Evolutionary conservation across 2,329 filamentous ascomycete genomes (phyloP).

Genomic region (Thielaviopsis punctulata): DNA sequence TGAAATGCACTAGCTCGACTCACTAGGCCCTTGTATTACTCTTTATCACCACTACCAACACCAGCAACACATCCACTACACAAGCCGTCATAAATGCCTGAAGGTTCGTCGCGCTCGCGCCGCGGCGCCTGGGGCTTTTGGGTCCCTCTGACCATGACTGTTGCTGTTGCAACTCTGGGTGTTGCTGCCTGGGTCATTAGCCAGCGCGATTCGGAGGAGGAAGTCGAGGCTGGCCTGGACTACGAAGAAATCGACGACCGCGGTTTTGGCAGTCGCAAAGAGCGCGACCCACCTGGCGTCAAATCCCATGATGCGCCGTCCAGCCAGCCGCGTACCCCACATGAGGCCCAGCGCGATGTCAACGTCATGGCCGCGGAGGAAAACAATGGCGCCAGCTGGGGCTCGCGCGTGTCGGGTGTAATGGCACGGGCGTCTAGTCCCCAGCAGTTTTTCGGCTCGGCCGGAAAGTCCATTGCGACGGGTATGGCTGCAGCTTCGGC

Average conservation of each 20-base stretch:
- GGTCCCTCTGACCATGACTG: constrained; percentile 73
- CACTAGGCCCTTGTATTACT: background rate
- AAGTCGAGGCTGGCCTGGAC: constrained; percentile 36
- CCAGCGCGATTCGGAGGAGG: constrained; percentile 62
- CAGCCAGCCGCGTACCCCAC: background rate
- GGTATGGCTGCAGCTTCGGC: constrained; percentile 71
- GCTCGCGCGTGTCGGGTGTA: constrained; percentile 63
- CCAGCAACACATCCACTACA: background rate
- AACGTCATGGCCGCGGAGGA: constrained; percentile 15
- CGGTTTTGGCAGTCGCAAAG: background rate
- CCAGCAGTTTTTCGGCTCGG: constrained; percentile 72
- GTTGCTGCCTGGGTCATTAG: constrained; percentile 89
- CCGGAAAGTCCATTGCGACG: constrained; percentile 63
- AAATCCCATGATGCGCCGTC: constrained; percentile 21
- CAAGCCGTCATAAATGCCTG: constrained; percentile 4
- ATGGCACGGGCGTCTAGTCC: constrained; percentile 70
- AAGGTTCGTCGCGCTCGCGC: constrained; percentile 33
- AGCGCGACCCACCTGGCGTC: constrained; percentile 15
- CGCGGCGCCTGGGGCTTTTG: constrained; percentile 61
- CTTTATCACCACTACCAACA: background rate
- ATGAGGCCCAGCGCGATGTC: constrained; percentile 13
- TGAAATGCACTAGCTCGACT: background rate
- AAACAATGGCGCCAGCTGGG: constrained; percentile 36
- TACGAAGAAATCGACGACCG: constrained; percentile 30
- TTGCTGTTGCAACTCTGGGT: constrained; percentile 73